phyloP scores from a whole-genome alignment of 2,329 filamentous ascomycete species.

The Fusarium sp. region DNA sequence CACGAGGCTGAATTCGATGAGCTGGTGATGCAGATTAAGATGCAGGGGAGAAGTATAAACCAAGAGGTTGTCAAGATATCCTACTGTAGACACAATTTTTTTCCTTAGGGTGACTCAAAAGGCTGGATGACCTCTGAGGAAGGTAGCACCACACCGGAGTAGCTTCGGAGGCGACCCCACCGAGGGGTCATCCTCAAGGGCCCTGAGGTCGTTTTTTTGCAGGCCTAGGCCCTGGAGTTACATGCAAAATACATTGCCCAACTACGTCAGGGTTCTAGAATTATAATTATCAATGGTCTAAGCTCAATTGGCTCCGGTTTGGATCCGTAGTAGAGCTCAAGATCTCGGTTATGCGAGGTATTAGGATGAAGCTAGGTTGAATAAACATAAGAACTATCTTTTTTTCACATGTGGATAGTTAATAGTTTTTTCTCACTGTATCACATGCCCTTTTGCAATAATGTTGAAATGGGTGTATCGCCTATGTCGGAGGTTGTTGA shows the following conservation, averaged over 20 bases:
- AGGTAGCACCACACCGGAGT: slow-evolving; percentile 44
- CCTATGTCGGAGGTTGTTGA: slow-evolving; percentile 23
- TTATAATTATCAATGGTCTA: slow-evolving; percentile 50
- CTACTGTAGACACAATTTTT: slow-evolving; percentile 32
- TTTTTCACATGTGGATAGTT: slow-evolving; percentile 1
- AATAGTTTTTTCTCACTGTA: background rate
- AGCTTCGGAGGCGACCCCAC: slow-evolving; percentile 52
- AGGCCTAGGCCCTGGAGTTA: slow-evolving; percentile 22
- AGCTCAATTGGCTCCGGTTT: slow-evolving; percentile 49
- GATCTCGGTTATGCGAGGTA: slow-evolving; percentile 23
- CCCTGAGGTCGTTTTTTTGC: slow-evolving; percentile 25
- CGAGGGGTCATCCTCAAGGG: slow-evolving; percentile 41
- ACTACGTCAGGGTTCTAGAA: slow-evolving; percentile 49
- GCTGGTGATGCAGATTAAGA: slow-evolving; percentile 21
- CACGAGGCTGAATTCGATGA: slow-evolving; percentile 29
- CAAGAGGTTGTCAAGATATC: slow-evolving; percentile 12
- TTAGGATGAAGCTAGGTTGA: background rate
- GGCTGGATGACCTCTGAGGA: slow-evolving; percentile 21
- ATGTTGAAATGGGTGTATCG: background rate
- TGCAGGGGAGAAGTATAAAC: slow-evolving; percentile 17
- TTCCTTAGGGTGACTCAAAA: slow-evolving; percentile 38
- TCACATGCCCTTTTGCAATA: background rate
- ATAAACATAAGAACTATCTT: background rate
- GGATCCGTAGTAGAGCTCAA: slow-evolving; percentile 24
- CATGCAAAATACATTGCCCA: slow-evolving; percentile 31